phyloP scores from a whole-genome alignment of 257 asterid species.

The Nicotiana tomentosiformis region DNA sequence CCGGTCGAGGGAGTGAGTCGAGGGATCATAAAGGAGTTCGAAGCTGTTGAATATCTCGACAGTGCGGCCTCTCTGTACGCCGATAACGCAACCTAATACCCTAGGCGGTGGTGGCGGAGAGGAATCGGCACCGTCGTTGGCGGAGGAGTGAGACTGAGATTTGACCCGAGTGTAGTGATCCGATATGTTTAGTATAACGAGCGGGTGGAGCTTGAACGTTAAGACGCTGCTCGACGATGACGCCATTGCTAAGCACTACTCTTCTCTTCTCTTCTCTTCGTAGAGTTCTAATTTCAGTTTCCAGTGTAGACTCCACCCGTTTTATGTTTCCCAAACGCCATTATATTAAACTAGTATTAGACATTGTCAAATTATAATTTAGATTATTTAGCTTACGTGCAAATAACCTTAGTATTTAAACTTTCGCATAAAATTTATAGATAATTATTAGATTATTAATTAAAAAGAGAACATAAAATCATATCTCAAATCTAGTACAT shows the following conservation, averaged over 20 bases:
- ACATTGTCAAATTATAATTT: too few species aligned
- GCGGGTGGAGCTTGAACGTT: constrained; percentile 96
- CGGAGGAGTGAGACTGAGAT: constrained; percentile 34
- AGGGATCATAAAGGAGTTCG: constrained; percentile 73
- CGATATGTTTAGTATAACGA: constrained; percentile 89
- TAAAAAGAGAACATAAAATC: too few species aligned
- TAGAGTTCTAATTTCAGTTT: too few species aligned
- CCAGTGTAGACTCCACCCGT: too few species aligned
- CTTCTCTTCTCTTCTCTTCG: background rate
- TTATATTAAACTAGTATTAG: too few species aligned
- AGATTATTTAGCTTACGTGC: too few species aligned
- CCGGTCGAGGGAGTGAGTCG: constrained; percentile 74
- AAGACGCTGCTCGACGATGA: constrained; percentile 92
- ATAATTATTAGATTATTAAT: too few species aligned
- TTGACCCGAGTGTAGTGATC: constrained; percentile 94
- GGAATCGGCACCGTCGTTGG: constrained; percentile 25
- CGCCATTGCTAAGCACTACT: constrained; percentile 43
- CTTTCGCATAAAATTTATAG: too few species aligned
- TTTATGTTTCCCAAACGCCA: too few species aligned
- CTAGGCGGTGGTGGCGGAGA: constrained; percentile 33
- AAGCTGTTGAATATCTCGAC: constrained; percentile 98
- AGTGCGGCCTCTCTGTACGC: constrained; percentile 92
- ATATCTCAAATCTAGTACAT: too few species aligned
- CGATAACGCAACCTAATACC: constrained; percentile 95
- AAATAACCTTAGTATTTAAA: too few species aligned